Evolutionary conservation across 768 basidiomycete species (phyloP).

Genomic region (Lepiota venenata): DNA sequence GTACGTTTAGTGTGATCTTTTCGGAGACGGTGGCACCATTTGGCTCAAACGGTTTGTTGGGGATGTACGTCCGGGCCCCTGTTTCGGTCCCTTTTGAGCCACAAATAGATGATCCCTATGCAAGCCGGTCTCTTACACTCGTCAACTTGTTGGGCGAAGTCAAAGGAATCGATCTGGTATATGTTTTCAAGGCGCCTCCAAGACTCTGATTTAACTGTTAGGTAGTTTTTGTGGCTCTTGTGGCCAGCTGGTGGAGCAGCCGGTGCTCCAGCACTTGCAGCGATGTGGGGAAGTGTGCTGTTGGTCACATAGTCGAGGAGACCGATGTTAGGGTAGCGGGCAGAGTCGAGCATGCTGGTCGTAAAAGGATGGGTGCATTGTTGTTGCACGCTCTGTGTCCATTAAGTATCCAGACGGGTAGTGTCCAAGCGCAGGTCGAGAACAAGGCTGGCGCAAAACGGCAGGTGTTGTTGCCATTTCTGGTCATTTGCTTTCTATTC

Average conservation of each 20-base stretch:
- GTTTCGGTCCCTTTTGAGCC: not conserved
- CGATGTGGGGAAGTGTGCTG: constrained; percentile 43
- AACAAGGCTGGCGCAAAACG: not conserved
- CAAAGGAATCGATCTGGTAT: constrained; percentile 27
- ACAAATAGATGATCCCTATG: not conserved
- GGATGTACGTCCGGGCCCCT: constrained; percentile 3
- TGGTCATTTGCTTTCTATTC: not conserved
- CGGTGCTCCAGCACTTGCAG: constrained; percentile 23
- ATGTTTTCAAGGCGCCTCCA: constrained; percentile 54
- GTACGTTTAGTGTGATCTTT: constrained; percentile 7
- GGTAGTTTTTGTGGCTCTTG: constrained; percentile 43
- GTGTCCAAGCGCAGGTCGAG: not conserved
- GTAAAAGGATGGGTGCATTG: not conserved
- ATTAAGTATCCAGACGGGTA: constrained; percentile 2
- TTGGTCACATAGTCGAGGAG: constrained; percentile 45
- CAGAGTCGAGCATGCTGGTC: constrained; percentile 17
- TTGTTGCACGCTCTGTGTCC: not conserved
- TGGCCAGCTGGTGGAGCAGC: constrained; percentile 35
- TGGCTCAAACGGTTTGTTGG: not conserved
- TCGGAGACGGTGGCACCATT: not conserved
- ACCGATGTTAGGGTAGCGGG: constrained; percentile 34
- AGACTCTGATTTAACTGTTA: constrained; percentile 39
- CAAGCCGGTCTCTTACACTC: not conserved
- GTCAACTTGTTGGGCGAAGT: not conserved
- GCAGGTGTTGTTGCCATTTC: not conserved